Conservation (phyloP, 2,329 filamentous ascomycete species). For the Clonostachys sp. region DNA sequence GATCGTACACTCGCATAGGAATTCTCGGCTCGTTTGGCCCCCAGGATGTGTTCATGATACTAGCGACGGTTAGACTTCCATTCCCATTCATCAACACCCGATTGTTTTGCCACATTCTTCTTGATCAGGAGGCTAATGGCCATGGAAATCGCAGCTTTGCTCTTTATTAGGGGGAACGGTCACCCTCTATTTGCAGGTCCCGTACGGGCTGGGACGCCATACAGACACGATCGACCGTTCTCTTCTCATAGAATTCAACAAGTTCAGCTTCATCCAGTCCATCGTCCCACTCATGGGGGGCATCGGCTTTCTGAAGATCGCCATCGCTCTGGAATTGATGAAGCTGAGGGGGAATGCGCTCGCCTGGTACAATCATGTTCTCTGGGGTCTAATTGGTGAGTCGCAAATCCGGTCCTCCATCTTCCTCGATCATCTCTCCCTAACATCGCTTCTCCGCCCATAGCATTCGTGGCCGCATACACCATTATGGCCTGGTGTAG, state of each 20-base stretch:
- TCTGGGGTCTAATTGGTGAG: constrained; percentile 9
- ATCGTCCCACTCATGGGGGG: constrained; percentile 30
- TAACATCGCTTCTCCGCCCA: not conserved
- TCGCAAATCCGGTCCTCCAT: not conserved
- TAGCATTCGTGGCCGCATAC: not conserved
- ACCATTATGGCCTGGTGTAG: not conserved
- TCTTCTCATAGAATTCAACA: constrained; percentile 26
- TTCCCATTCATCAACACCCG: not conserved
- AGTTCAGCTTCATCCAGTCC: constrained; percentile 38
- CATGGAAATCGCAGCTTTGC: too few relatives aligned
- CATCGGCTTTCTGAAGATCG: constrained; percentile 12
- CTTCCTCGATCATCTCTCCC: too few relatives aligned
- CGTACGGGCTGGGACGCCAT: constrained; percentile 42
- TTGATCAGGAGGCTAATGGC: too few relatives aligned
- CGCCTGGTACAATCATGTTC: constrained; percentile 12
- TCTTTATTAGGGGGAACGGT: constrained; percentile 11
- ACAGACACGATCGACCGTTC: constrained; percentile 21
- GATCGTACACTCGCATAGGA: too few relatives aligned
- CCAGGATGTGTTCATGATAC: not conserved
- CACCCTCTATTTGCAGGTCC: constrained; percentile 33
- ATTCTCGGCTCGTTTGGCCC: not conserved
- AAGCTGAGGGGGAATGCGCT: constrained; percentile 9
- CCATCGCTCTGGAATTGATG: constrained; percentile 13
- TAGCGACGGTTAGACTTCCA: not conserved
- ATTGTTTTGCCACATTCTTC: not conserved